Base-by-base conservation (phyloP, 1,284 basidiomycete species). In the Wolfiporia cocos region DNA sequence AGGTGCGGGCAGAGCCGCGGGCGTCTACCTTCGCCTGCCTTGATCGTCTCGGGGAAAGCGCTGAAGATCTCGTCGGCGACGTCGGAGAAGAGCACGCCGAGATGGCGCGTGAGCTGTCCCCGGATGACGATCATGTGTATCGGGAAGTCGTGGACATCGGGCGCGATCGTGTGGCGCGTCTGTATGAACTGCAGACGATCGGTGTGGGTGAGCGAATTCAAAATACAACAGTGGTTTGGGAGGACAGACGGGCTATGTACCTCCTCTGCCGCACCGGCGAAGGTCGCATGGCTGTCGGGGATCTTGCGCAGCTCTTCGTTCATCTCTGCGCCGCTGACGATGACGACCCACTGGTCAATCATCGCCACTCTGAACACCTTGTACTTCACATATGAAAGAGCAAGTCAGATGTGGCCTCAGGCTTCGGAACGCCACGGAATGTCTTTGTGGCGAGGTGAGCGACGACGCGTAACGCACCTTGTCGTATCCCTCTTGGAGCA, bases 401-500 rank as follows among this genome's bases (percentile, higher is more conserved):
- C 26, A 18, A 3, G 18, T 12, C 28, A 21, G 32, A 22, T 18
- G 4, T 32, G 23, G 29, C 17, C 32, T 31, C 18, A 22, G 5
- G 6, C n/a, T 29, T n/a, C 7, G 26, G 10, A 7, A 33, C 10
- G 17, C 7, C 32, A 6, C 9, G 7, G 11, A 10, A 33, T 12
- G 17, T 18, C 34, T 10, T 11, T 9, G 5, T 35, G 15, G 5
- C 11, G 15, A 28, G 26, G 9, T 9, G 26, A 2, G n/a, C n/a
- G n/a, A 22, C 5, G 37, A 1, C 6, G 3, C 28, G 22, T 31
- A 15, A 52, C 54, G 31, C 21, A 66, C 67, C 48, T 57, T 58
- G n/a, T 59, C 53, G 46, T 69, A 70, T 2, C 67, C 68, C 43
- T 66, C 57, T 41, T 65, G 52, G 3, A 69, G 49, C 52, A 70